Evolutionary conservation across 2,329 filamentous ascomycete genomes (phyloP).

Genomic region (Epichloe uncinata): DNA sequence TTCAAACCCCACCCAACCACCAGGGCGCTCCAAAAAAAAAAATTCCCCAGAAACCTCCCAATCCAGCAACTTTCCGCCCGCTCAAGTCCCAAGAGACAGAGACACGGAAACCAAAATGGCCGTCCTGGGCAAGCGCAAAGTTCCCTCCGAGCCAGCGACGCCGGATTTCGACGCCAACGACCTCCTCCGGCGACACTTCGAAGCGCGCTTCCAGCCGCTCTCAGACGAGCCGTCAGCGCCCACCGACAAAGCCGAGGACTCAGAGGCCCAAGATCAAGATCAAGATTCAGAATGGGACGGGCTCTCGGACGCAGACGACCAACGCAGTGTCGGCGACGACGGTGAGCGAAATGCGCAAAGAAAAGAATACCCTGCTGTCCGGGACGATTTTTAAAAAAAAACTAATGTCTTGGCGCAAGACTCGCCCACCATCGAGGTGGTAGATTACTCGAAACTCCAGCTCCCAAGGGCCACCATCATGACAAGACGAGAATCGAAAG

Average conservation of each 20-base stretch:
- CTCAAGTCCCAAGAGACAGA: neutral
- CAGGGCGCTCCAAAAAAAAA: too few relatives aligned
- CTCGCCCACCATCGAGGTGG: constrained; percentile 35
- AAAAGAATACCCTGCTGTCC: too few relatives aligned
- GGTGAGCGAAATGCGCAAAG: constrained; percentile 8
- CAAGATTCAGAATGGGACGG: constrained; percentile 5
- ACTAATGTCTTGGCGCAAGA: too few relatives aligned
- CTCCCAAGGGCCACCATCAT: constrained; percentile 29
- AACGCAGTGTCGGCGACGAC: neutral
- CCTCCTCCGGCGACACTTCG: constrained; percentile 74
- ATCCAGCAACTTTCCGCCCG: neutral
- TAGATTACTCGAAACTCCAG: constrained; percentile 41
- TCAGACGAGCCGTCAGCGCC: constrained; percentile 16
- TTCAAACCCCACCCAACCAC: too few relatives aligned
- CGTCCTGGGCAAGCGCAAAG: constrained; percentile 37
- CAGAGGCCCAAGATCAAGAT: neutral
- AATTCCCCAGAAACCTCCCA: too few relatives aligned
- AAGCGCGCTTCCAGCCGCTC: constrained; percentile 73
- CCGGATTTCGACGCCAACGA: constrained; percentile 49
- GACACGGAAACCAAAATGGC: constrained; percentile 21
- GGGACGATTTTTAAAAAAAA: too few relatives aligned
- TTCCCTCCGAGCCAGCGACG: constrained; percentile 13
- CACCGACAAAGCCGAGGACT: constrained; percentile 11
- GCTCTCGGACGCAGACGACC: constrained; percentile 18
- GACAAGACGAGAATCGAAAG: constrained; percentile 58